Base-by-base conservation (phyloP, 163 green algal species). In the Chlorella variabilis region DNA sequence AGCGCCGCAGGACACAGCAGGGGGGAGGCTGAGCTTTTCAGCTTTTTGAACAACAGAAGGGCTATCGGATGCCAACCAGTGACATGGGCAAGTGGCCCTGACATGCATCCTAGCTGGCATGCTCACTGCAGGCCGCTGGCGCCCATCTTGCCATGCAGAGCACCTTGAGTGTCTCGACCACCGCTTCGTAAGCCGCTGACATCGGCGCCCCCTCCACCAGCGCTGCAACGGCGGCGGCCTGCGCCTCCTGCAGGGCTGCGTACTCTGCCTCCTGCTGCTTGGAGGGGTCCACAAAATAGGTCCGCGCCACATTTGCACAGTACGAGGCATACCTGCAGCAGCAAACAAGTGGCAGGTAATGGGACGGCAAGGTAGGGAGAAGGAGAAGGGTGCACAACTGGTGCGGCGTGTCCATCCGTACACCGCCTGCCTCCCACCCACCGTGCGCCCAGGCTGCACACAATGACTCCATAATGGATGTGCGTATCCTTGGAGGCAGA, bases 261-360 rank as follows among this genome's bases (percentile, higher is more conserved):
- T 99, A 98, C 83, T 94, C 81, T 2, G 67, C 83, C 76, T 96
- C 88, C 85, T 95, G 89, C 39, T 89, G 56, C 78, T 91, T 91
- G 66, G 82, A 94, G 41, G 95, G 92, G 83, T 98, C 93, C 48
- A 99, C 93, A 77, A 99, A 84, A 87, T 93, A 96, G 6, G 96
- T 98, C 58, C 96, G 91, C 33, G 82, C 87, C 54, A 97, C 77
- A 77, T 97, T 99, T 66, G 96, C 91, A 86, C 97, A 99, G 91
- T 99, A 99, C 54, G 87, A 94, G 34, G 84, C 85, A 90, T 99
- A 99, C 31, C 85, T 82, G 71, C 41, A 42, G 15, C n/a, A n/a
- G n/a, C n/a, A n/a, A n/a, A n/a, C n/a, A n/a, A n/a, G n/a, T n/a
- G n/a, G n/a, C n/a, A n/a, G n/a, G n/a, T n/a, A n/a, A n/a, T n/a